phyloP scores from a whole-genome alignment of 2,329 filamentous ascomycete species.

The Apiospora pterosperma region DNA sequence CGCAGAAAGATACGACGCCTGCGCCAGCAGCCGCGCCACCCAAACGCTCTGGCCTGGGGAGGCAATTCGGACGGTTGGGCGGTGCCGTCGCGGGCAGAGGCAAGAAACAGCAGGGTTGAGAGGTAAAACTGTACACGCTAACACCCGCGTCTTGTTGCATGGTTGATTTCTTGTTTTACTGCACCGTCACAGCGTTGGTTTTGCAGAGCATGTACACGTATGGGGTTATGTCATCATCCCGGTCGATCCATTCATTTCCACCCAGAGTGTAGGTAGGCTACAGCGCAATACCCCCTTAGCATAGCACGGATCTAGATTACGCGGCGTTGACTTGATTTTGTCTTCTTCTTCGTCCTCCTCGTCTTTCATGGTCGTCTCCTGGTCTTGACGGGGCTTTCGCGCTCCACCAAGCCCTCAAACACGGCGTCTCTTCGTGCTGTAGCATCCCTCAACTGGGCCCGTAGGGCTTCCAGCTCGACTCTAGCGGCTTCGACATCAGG shows the following conservation, averaged over 20 bases:
- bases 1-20: conserved; percentile 46
- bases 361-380: conserved; percentile 30
- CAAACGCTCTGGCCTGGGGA: conserved; percentile 63
- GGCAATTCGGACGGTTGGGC: conserved; percentile 66
- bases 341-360: too few relatives aligned
- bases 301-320: conserved; percentile 5
- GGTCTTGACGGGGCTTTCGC: conserved; percentile 48
- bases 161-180: neutral
- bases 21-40: conserved; percentile 39
- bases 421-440: conserved; percentile 64
- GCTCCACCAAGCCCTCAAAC: conserved; percentile 70
- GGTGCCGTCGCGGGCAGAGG: conserved; percentile 66
- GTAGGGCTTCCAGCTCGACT: conserved; percentile 64
- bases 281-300: conserved; percentile 4
- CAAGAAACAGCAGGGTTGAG: conserved; percentile 44
- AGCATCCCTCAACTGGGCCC: conserved; percentile 59
- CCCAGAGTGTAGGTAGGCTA: neutral
- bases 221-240: neutral
- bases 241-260: neutral
- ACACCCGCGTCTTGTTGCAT: neutral
- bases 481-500: conserved; percentile 67
- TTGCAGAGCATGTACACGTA: neutral
- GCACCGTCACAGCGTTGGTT: neutral
- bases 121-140: neutral
- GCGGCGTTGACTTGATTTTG: neutral